A percentile compares a stretch with the other conserved stretches of the same genome.
phyloP scores from a whole-genome alignment of 176 grass and related monocot species.

The Areca catechu region DNA sequence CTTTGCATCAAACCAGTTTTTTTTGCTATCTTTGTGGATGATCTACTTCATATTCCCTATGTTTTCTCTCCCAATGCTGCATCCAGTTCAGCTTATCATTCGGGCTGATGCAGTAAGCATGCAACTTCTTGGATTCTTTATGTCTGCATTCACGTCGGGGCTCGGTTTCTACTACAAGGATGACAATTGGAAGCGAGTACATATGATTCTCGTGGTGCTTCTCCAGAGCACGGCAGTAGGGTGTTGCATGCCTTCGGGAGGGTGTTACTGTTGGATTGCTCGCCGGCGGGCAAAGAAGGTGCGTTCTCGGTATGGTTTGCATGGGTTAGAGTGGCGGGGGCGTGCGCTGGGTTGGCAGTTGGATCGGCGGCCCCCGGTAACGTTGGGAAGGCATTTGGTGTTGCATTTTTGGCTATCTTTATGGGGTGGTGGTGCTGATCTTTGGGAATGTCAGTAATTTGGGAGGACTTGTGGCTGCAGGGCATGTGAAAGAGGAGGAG shows the following conservation, averaged over 20 bases:
- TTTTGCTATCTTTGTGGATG: slow-evolving; percentile 58
- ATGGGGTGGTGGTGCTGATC: slow-evolving; percentile 65
- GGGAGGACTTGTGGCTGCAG: slow-evolving; percentile 41
- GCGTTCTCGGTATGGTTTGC: slow-evolving; percentile 65
- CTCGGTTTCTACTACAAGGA: slow-evolving; percentile 76
- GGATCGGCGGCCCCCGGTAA: slow-evolving; percentile 55
- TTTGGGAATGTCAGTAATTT: slow-evolving; percentile 88
- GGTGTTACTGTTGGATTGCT: slow-evolving; percentile 57
- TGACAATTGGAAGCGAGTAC: slow-evolving; percentile 46
- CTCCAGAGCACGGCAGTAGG: slow-evolving; percentile 72
- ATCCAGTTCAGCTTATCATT: slow-evolving; percentile 64
- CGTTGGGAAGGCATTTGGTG: slow-evolving; percentile 45
- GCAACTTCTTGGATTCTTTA: slow-evolving; percentile 84
- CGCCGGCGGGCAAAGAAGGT: slow-evolving; percentile 77
- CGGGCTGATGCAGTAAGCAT: slow-evolving; percentile 73
- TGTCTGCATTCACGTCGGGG: slow-evolving; percentile 65
- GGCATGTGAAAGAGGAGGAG: slow-evolving; percentile 59
- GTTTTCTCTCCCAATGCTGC: slow-evolving; percentile 50
- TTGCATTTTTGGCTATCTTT: slow-evolving; percentile 64
- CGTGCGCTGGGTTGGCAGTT: slow-evolving; percentile 54
- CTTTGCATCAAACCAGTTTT: slow-evolving; percentile 71
- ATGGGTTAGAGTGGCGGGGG: slow-evolving; percentile 32
- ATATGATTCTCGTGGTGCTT: slow-evolving; percentile 57
- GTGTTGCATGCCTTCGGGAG: slow-evolving; percentile 55
- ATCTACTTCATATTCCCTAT: slow-evolving; percentile 79